Evolutionary conservation across 352 stramenopile genomes (phyloP).

Genomic region (Phytopythium aichiense): DNA sequence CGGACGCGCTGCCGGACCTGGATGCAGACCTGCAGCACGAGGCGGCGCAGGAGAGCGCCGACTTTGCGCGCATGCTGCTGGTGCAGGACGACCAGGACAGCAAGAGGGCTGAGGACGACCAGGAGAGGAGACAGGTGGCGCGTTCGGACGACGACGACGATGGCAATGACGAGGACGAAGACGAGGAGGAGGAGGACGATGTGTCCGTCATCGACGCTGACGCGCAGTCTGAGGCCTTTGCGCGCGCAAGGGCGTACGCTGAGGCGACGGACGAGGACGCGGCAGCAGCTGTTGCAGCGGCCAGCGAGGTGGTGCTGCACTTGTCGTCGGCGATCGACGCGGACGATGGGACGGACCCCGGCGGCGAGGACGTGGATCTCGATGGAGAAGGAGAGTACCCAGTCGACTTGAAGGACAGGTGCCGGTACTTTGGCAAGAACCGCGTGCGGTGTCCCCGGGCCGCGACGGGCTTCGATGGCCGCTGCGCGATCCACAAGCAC

Average conservation of each 20-base stretch:
- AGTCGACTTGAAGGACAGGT: slow-evolving; percentile 37
- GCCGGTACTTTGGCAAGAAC: slow-evolving; percentile 72
- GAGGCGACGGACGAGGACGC: slow-evolving; percentile 13
- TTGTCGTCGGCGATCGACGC: slow-evolving; percentile 11
- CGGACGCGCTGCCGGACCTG: slow-evolving; percentile 56
- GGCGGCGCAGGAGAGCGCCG: slow-evolving; percentile 42
- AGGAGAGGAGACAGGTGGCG: not conserved
- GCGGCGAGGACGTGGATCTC: not conserved
- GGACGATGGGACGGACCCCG: slow-evolving; percentile 10
- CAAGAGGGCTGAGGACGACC: slow-evolving; percentile 6
- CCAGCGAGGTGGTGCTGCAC: slow-evolving; percentile 16
- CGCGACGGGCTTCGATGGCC: slow-evolving; percentile 65
- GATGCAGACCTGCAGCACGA: slow-evolving; percentile 43
- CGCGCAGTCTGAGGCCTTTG: not conserved
- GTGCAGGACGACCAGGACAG: slow-evolving; percentile 52
- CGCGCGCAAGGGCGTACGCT: slow-evolving; percentile 7
- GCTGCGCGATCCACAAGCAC: slow-evolving; percentile 77
- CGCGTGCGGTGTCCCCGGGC: slow-evolving; percentile 57
- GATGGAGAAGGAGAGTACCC: slow-evolving; percentile 16
- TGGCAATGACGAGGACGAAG: slow-evolving; percentile 11
- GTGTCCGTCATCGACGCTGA: not conserved
- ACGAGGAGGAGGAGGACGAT: slow-evolving; percentile 6
- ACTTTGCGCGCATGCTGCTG: slow-evolving; percentile 71
- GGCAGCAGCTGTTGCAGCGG: slow-evolving; percentile 13
- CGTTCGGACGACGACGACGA: not conserved